phyloP scores from a whole-genome alignment of 306 rosid species.

The Urtica urens region DNA sequence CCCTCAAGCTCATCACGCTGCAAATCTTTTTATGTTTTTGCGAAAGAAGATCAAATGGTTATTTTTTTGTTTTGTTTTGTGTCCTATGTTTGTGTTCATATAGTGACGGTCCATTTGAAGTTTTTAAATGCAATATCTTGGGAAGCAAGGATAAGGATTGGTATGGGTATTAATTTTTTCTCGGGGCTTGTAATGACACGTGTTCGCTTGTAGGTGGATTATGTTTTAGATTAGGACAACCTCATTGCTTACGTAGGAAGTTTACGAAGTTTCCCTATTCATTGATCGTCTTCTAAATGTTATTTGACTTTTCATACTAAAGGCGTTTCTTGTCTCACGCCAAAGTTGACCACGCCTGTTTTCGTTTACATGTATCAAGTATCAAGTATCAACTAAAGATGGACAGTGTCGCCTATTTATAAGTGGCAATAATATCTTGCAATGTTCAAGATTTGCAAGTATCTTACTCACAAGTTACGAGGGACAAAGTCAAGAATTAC shows the following conservation, averaged over 20 bases:
- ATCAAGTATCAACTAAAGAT: too few species aligned
- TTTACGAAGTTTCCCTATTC: too few species aligned
- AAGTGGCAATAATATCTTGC: too few species aligned
- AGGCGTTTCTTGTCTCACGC: too few species aligned
- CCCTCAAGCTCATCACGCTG: conserved; percentile 44
- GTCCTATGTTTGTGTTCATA: background rate
- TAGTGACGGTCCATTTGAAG: background rate
- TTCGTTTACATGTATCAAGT: too few species aligned
- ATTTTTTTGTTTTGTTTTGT: background rate
- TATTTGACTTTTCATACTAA: too few species aligned
- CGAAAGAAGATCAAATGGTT: background rate
- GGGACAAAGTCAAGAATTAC: too few species aligned
- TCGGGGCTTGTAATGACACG: background rate
- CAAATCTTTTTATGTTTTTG: background rate
- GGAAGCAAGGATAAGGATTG: conserved; percentile 15
- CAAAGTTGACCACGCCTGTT: too few species aligned
- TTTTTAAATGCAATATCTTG: background rate
- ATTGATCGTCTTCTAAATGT: too few species aligned
- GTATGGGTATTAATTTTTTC: background rate
- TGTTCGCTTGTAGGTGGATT: background rate
- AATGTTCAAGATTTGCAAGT: too few species aligned
- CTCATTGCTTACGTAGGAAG: background rate
- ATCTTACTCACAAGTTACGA: too few species aligned
- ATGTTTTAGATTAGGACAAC: conserved; percentile 1
- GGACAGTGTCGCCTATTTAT: too few species aligned